These are phyloP conservation scores for Spongiforma sp. DNA, from an alignment of 1,284 basidiomycete species.

Conservation along the genomic window DNA sequence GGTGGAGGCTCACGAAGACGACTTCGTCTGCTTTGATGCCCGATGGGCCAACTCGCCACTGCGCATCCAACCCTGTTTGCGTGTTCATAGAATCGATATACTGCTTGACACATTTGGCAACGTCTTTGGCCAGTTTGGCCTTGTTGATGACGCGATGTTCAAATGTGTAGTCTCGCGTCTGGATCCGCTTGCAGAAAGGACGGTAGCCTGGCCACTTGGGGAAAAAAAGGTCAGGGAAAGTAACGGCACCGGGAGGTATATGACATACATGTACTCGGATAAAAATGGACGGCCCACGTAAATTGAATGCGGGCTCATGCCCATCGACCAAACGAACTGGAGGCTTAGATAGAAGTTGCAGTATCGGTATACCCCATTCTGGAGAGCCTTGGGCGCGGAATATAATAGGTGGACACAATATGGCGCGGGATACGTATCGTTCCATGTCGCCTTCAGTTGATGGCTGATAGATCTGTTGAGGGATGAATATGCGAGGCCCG, in stretches of 20 bases:
- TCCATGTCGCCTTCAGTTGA: conserved; percentile 75
- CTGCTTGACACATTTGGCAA: conserved; percentile 71
- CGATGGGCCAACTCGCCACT: conserved; percentile 32
- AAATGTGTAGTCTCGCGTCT: conserved; percentile 75
- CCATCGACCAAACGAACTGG: conserved; percentile 48
- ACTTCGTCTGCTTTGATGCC: conserved; percentile 31
- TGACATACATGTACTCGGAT: conserved; percentile 69
- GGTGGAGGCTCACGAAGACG: conserved; percentile 31
- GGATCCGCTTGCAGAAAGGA: conserved; percentile 79
- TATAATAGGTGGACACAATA: conserved; percentile 65
- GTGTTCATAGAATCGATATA: too few species aligned
- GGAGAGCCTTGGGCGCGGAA: conserved; percentile 57
- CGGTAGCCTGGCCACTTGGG: conserved; percentile 75
- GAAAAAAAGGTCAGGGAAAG: conserved; percentile 4
- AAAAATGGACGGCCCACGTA: conserved; percentile 76
- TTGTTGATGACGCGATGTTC: conserved; percentile 74
- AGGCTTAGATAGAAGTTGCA: conserved; percentile 51
- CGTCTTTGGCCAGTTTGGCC: conserved; percentile 68
- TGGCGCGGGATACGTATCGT: conserved; percentile 75
- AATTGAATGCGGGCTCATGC: conserved; percentile 67
- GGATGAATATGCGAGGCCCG: too few species aligned
- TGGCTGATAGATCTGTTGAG: conserved; percentile 71
- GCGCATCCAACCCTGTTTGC: conserved; percentile 60
- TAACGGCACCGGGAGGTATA: not conserved
- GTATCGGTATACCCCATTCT: conserved; percentile 63